Conservation (phyloP, 2,329 filamentous ascomycete species). For the Colletotrichum magnum region DNA sequence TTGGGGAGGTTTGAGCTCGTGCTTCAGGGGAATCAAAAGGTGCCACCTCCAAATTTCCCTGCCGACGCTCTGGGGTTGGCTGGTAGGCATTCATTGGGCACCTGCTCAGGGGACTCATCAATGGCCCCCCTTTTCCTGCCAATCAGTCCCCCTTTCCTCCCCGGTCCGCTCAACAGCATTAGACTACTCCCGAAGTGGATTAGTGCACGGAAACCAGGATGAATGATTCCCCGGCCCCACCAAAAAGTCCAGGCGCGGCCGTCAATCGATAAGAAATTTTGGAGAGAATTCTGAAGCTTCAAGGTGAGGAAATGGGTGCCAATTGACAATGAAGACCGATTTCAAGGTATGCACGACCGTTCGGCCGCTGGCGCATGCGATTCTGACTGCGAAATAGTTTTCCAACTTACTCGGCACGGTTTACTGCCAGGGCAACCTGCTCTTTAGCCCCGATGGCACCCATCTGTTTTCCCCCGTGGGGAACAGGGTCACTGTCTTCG, state of each 20-base stretch:
- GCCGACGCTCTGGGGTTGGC: constrained; percentile 38
- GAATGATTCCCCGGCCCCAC: constrained; percentile 51
- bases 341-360: constrained; percentile 79
- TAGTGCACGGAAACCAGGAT: constrained; percentile 46
- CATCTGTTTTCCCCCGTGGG: constrained; percentile 96
- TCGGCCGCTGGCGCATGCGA: not conserved
- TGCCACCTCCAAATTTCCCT: constrained; percentile 44
- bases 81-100: constrained; percentile 37
- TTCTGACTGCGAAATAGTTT: constrained; percentile 72
- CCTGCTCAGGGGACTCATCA: constrained; percentile 40
- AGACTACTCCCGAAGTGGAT: constrained; percentile 1
- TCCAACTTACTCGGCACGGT: constrained; percentile 98
- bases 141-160: constrained; percentile 39
- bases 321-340: constrained; percentile 93
- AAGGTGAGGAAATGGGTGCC: constrained; percentile 49
- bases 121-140: constrained; percentile 41
- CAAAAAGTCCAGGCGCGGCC: constrained; percentile 46
- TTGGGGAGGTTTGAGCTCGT: constrained; percentile 43
- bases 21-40: constrained; percentile 45
- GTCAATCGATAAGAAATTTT: constrained; percentile 52
- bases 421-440: constrained; percentile 96
- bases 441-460: constrained; percentile 96
- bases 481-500: constrained; percentile 95
- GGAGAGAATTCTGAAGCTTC: constrained; percentile 31
- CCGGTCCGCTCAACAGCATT: constrained; percentile 26